Percentiles rank a stretch among this genome's conserved stretches.
Evolutionary conservation across 192 early-diverging fungal species (phyloP).

Genomic region (Geranomyces michiganensis): DNA sequence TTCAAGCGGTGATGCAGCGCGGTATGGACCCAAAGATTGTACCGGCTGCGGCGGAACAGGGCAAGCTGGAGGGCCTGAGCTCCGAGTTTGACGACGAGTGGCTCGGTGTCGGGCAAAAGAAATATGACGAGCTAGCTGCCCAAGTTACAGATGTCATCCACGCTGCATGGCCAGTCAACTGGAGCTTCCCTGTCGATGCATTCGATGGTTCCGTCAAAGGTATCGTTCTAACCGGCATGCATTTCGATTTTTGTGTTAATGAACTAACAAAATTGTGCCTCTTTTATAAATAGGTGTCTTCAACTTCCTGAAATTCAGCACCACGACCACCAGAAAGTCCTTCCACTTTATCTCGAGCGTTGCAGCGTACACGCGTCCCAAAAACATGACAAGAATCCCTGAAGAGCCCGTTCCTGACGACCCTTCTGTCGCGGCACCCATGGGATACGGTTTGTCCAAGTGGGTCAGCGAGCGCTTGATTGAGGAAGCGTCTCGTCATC

Average conservation of each 20-base stretch:
- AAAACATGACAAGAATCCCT: not conserved
- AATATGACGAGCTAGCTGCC: not conserved
- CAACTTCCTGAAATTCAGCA: constrained; percentile 13
- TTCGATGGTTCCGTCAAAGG: constrained; percentile 16
- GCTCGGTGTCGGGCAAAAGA: constrained; percentile 4
- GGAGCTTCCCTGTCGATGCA: constrained; percentile 26
- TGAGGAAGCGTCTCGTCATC: not conserved
- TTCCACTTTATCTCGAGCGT: constrained; percentile 20
- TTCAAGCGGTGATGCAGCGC: not conserved
- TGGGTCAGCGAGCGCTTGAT: constrained; percentile 18
- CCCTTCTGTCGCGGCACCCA: constrained; percentile 4
- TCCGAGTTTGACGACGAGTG: not conserved
- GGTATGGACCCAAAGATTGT: not conserved
- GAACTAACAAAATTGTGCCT: not conserved
- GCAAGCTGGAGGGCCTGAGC: not conserved
- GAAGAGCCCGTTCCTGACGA: constrained; percentile 1
- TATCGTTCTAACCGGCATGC: not conserved
- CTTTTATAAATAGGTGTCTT: constrained; percentile 7
- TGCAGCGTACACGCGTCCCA: constrained; percentile 13
- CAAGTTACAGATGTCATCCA: constrained; percentile 18
- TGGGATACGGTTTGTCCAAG: constrained; percentile 20
- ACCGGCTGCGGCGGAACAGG: not conserved
- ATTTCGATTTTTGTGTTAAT: no score
- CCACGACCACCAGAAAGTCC: not conserved
- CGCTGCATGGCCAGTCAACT: constrained; percentile 21